Evolutionary conservation across 306 rosid genomes (phyloP), one percentile per base, ranked within the genome.

Genomic region (Carpinus fangiana): DNA sequence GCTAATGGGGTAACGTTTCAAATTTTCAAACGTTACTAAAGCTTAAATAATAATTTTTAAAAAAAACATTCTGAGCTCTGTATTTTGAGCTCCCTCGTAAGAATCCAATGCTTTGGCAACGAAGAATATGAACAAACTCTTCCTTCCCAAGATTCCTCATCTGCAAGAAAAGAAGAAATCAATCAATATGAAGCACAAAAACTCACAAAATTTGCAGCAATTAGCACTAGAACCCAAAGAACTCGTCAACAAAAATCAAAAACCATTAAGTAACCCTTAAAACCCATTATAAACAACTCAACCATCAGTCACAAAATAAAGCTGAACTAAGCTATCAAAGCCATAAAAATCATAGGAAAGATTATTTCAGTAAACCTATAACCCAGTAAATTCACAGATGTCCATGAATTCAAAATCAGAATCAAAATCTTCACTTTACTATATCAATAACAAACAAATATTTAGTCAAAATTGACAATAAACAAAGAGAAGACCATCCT

Each of bases 81-180:
- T 83, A 94, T 81, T 88, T 94, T 36, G 97, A 94, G 85, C 93
- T 92, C 82, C 98, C 98, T 72, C 98, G 83, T 0, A 96, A 84
- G 73, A 94, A 92, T 3, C 98, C 98, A 14, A 93, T 92, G 82
- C 98, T 94, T 78, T 94, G 98, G 45, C 98, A 79, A 8, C 97
- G 96, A 82, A 92, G 89, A 70, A 89, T 84, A 69, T 94, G 98
- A 76, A 94, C 94, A 86, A 90, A 94, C 74, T 94, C 94, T 70
- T 94, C 97, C 89, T 94, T 94, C 4, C 88, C 82, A 56, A 89
- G 87, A 67, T 88, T 88, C 78, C 80, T 81, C 97, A 88, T 92
- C 98, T 94, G 76, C 82, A 80, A 17, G 26, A 38, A 47, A 23
- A 23, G 26, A 20, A 7, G 5, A n/a, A 28, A 51, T 43, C 18